Evolutionary conservation across 2,329 filamentous ascomycete genomes (phyloP).

Genomic region (Triangularia setosa): DNA sequence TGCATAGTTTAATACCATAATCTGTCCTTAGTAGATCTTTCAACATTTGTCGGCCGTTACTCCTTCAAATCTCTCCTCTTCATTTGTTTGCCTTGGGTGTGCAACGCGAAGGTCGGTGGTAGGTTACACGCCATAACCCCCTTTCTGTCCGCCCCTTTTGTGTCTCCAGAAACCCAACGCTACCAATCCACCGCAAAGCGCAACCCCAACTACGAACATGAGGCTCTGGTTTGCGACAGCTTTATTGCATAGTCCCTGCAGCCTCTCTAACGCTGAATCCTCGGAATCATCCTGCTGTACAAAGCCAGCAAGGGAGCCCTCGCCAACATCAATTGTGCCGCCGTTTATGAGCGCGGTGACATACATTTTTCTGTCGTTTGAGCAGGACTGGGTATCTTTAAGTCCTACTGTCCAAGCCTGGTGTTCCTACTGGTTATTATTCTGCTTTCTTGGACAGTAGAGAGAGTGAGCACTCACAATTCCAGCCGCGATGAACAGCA

Average conservation of each 20-base stretch:
- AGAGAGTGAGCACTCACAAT: slow-evolving; percentile 19
- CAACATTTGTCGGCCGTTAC: neutral
- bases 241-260: slow-evolving; percentile 21
- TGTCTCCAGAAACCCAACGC: neutral
- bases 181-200: neutral
- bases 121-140: neutral
- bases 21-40: neutral
- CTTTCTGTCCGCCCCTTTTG: neutral
- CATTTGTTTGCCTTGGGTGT: neutral
- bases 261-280: neutral
- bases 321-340: neutral
- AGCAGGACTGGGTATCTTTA: slow-evolving; percentile 11
- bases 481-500: slow-evolving; percentile 22
- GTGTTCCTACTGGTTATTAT: neutral
- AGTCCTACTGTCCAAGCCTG: slow-evolving; percentile 23
- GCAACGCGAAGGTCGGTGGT: neutral
- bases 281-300: neutral
- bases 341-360: slow-evolving; percentile 21
- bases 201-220: slow-evolving; percentile 17
- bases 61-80: neutral
- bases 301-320: neutral
- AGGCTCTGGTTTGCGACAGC: slow-evolving; percentile 19
- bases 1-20: neutral
- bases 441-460: neutral
- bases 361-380: slow-evolving; percentile 4